Evolutionary conservation across 495 filamentous ascomycete species (phyloP), one percentile per base, ranked within the genome.

Genomic region (Talaromyces trachyspermus): DNA sequence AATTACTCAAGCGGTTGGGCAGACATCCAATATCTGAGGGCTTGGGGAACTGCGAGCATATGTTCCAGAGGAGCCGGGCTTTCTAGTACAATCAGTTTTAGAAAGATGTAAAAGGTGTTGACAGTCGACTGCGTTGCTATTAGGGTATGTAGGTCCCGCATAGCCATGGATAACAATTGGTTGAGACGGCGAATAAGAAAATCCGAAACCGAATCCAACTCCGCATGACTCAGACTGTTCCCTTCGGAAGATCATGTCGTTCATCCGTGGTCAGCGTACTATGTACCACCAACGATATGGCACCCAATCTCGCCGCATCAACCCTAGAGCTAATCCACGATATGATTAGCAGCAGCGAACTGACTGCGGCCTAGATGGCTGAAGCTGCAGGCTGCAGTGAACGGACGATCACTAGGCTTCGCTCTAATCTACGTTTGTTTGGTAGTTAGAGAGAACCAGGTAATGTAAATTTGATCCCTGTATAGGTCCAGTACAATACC

Each of bases 361-460:
- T 57, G 46, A 55, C 47, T 22, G 36, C 32, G 18, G 43, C 35
- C 14, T 29, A 63, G 22, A 60, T 62, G 29, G 55, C 62, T 47
- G 17, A 56, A 37, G 51, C 43, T 49, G 54, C 52, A 29, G 25
- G 48, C 35, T 65, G 54, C 42, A 61, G 49, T 33, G 44, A 50
- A 18, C 46, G 54, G 23, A 56, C 48, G 11, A 54, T 66, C 43
- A 36, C 30, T 41, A 54, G 38, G 36, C 60, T 60, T 45, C 51
- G 41, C 47, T 57, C 52, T 35, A 66, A 64, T 50, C 52, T 66
- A 50, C 37, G 48, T 12, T 49, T 48, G 41, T 66, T 58, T 56
- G 54, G 61, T 30, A 55, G 33, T 26, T 49, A 53, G 5, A 62
- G 54, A 51, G 56, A 56, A 35, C 61, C 51, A 14, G 46, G 35